Percentiles rank a stretch among this genome's conserved stretches.
These are phyloP conservation scores for Mortierella sp. DNA, from an alignment of 371 early-diverging fungal species.

Conservation along the genomic window DNA sequence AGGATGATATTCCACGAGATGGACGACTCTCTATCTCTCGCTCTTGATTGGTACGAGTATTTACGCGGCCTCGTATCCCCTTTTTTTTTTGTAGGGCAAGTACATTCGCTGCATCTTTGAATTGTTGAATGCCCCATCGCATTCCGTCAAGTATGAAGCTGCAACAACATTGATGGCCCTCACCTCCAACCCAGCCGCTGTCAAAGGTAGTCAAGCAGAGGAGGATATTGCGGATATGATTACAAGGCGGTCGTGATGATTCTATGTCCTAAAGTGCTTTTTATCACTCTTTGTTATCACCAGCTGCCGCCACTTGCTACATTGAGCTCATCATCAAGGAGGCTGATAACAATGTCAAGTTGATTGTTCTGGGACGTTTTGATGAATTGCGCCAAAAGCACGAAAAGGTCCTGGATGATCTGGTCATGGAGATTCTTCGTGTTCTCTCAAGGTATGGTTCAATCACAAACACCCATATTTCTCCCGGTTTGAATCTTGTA, in stretches of 20 bases:
- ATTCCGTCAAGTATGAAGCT: slow-evolving; percentile 97
- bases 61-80: neutral
- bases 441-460: slow-evolving; percentile 74
- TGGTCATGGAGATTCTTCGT: slow-evolving; percentile 93
- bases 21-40: too few species aligned
- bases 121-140: slow-evolving; percentile 81
- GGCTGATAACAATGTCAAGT: slow-evolving; percentile 96
- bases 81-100: too few species aligned
- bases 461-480: too few species aligned
- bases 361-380: slow-evolving; percentile 93
- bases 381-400: slow-evolving; percentile 88
- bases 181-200: slow-evolving; percentile 87
- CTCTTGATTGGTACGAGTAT: too few species aligned
- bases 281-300: neutral
- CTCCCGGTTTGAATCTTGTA: neutral
- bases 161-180: slow-evolving; percentile 90
- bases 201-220: too few species aligned
- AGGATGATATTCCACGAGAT: too few species aligned
- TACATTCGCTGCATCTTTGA: slow-evolving; percentile 91
- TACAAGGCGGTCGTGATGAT: too few species aligned
- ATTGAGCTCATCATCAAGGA: slow-evolving; percentile 92
- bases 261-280: too few species aligned
- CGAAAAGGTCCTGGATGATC: slow-evolving; percentile 86
- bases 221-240: too few species aligned
- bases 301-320: slow-evolving; percentile 91